Evolutionary conservation across 129 eudicot genomes (phyloP), one percentile per base, ranked within the genome.

Genomic region (Lactuca sativa): DNA sequence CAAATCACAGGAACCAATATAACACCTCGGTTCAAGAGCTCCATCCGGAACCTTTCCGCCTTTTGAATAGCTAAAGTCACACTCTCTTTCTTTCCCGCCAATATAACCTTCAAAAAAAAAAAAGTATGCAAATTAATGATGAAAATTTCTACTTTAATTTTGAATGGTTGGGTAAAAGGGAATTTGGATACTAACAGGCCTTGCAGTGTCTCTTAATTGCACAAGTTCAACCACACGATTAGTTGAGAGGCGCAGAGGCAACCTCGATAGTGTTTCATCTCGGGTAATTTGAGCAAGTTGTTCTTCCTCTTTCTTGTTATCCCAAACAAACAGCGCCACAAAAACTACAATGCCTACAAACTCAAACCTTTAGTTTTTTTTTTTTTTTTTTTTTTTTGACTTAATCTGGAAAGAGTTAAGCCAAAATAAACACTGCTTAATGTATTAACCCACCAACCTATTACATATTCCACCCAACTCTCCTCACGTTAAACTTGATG

Each of bases 291-390:
- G 99, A 62, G 97, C 82, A 78, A 95, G 83, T 72, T 90, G 99
- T 74, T 95, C 99, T 87, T 95, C 99, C 78, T 95, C 99, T 70
- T 95, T 95, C 80, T 85, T 90, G 83, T 87, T 90, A 66, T 95
- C 99, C 99, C 99, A 95, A 11, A 90, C 48, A 63, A 80, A 81
- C 49, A 95, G 83, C 32, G 95, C 97, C 77, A 95, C 97, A 51
- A 95, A 74, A 76, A 72, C 93, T 71, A 83, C 73, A 75, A 90
- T 87, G 79, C 99, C 99, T 95, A 91, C 79, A 81, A 73, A 69
- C 79, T 70, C 48, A 79, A 66, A 76, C 61, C 14, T 32, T 48
- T 57, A 30, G 4, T 14, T 36, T 0, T 51, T 51, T 25, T 0
- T 25, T 25, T 25, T 25, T 25, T 25, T 25, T 25, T 25, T 25